Percentiles rank a stretch among this genome's conserved stretches.
Evolutionary conservation across 495 filamentous ascomycete genomes (phyloP).

Genomic region (Pyrenopolyporus hunteri): DNA sequence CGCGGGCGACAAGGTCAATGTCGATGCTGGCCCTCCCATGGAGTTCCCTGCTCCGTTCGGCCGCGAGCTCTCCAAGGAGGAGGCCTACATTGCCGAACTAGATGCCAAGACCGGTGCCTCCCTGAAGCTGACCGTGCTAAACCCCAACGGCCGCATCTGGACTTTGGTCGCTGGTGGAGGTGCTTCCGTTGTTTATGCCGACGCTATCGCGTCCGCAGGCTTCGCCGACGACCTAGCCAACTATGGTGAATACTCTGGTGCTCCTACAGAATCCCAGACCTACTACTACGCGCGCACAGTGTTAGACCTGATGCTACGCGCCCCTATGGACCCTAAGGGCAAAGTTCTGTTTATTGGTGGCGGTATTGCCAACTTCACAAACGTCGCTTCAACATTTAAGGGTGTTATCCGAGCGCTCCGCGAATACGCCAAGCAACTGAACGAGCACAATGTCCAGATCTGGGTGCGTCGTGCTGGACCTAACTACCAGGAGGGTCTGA

Average conservation of each 20-base stretch:
- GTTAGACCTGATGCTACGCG: conserved; percentile 95
- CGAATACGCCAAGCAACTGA: conserved; percentile 82
- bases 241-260: conserved; percentile 99
- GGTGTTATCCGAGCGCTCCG: conserved; percentile 97
- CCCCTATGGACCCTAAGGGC: conserved; percentile 82
- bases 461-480: conserved; percentile 99
- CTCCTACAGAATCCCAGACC: conserved; percentile 96
- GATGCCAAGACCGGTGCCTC: conserved; percentile 99
- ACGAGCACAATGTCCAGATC: conserved; percentile 98
- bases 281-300: conserved; percentile 98
- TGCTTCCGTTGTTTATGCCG: conserved; percentile 98
- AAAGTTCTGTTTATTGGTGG: conserved; percentile 99
- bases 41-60: conserved; percentile 99
- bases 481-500: conserved; percentile 99
- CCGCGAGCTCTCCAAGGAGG: conserved; percentile 96
- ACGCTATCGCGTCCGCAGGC: conserved; percentile 95
- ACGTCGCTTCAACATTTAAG: conserved; percentile 98
- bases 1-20: conserved; percentile 76
- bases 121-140: conserved; percentile 96
- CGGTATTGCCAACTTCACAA: conserved; percentile 99
- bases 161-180: conserved; percentile 98
- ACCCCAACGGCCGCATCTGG: conserved; percentile 90
- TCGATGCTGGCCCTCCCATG: conserved; percentile 97
- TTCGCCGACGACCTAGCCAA: conserved; percentile 97
- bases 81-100: conserved; percentile 97